Evolutionary conservation across 495 filamentous ascomycete genomes (phyloP).

Genomic region (Penicillium verhagenii): DNA sequence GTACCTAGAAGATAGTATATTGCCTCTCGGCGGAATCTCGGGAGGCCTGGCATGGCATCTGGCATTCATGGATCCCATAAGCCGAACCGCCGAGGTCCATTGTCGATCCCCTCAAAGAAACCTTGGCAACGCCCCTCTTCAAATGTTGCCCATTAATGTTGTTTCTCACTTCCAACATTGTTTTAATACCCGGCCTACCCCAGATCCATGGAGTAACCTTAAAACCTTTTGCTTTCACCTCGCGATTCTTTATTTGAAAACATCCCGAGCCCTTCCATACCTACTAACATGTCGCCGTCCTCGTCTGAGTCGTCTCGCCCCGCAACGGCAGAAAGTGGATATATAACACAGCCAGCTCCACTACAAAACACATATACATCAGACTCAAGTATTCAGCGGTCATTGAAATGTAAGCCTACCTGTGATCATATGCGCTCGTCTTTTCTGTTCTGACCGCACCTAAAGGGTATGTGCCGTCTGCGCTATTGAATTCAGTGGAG

Average conservation of each 20-base stretch:
- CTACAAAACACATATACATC: conserved; percentile 36
- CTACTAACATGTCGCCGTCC: conserved; percentile 46
- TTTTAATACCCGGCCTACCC: too few relatives aligned
- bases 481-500: conserved; percentile 17
- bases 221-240: too few relatives aligned
- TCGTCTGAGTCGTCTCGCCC: conserved; percentile 14
- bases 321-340: conserved; percentile 35
- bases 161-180: too few relatives aligned
- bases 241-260: too few relatives aligned
- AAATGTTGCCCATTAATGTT: too few relatives aligned
- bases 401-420: conserved; percentile 24
- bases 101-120: background rate
- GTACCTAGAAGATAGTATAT: too few relatives aligned
- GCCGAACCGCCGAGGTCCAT: conserved; percentile 23
- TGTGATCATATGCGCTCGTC: background rate
- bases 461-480: conserved; percentile 33
- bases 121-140: conserved; percentile 7
- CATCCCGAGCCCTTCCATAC: background rate
- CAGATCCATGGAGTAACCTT: too few relatives aligned
- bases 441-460: conserved; percentile 5
- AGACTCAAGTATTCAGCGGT: conserved; percentile 27
- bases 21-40: too few relatives aligned
- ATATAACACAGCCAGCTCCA: conserved; percentile 27
- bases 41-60: too few relatives aligned
- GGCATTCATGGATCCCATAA: background rate